These are phyloP conservation scores for Arachnopeziza araneosa DNA, from an alignment of 2,329 filamentous ascomycete genomes.

Conservation along the genomic window DNA sequence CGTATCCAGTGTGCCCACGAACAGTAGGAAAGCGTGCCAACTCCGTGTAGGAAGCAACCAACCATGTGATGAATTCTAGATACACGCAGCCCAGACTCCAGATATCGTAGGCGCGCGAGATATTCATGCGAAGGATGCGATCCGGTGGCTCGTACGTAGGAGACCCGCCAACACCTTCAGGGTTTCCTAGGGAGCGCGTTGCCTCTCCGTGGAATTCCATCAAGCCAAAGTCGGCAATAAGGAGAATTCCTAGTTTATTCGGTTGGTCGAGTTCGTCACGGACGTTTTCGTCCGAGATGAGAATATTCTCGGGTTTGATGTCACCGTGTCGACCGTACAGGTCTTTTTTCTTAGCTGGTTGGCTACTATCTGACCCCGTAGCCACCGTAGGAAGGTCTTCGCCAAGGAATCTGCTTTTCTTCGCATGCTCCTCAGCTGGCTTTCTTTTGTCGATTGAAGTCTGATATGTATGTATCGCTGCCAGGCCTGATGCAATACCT, in stretches of 20 bases:
- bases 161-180: conserved; percentile 4
- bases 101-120: conserved; percentile 34
- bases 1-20: background rate
- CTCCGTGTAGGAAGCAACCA: conserved; percentile 23
- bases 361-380: background rate
- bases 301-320: background rate
- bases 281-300: background rate
- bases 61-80: conserved; percentile 34
- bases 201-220: conserved; percentile 24
- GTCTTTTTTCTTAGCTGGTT: background rate
- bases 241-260: background rate
- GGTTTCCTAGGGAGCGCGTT: conserved; percentile 25
- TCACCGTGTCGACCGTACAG: background rate
- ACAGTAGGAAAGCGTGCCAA: conserved; percentile 10
- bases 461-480: background rate
- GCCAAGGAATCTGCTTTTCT: too few species aligned
- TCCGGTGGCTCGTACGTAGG: conserved; percentile 38
- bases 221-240: background rate
- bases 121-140: conserved; percentile 22
- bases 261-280: background rate
- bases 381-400: background rate
- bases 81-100: conserved; percentile 34
- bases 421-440: background rate
- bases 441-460: background rate
- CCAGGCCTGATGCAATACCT: background rate